Conservation (phyloP, 148 eudicot genomes). For the Vaccinium myrtillus region DNA sequence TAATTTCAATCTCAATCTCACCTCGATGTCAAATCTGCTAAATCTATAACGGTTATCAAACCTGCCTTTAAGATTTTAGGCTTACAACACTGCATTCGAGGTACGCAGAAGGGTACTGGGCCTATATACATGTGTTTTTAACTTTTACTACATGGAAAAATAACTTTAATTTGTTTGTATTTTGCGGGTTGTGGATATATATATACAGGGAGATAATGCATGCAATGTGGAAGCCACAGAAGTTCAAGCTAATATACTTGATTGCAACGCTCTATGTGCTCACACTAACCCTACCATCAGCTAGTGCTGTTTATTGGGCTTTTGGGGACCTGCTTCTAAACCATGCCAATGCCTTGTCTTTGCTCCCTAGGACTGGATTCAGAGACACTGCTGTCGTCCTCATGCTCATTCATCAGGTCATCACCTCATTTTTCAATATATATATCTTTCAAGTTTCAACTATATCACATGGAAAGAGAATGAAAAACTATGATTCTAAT, state of each 20-base stretch:
- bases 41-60: background rate
- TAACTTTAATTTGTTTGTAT: background rate
- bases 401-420: conserved; percentile 82
- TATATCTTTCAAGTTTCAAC: background rate
- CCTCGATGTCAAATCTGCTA: background rate
- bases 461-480: no score
- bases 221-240: conserved; percentile 89
- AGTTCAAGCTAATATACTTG: conserved; percentile 71
- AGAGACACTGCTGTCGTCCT: conserved; percentile 71
- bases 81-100: background rate
- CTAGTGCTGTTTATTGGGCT: conserved; percentile 87
- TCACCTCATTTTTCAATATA: background rate
- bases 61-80: background rate
- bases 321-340: conserved; percentile 67
- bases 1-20: background rate
- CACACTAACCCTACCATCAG: conserved; percentile 79
- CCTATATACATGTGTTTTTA: no score
- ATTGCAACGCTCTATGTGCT: conserved; percentile 71
- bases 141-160: background rate
- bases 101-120: background rate
- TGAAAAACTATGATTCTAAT: no score
- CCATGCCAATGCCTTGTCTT: conserved; percentile 68
- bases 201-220: conserved; percentile 73
- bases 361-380: conserved; percentile 59
- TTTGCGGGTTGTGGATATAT: no score